Conservation (phyloP, 1,284 basidiomycete species). For the Tetrapyrgos nigripes region DNA sequence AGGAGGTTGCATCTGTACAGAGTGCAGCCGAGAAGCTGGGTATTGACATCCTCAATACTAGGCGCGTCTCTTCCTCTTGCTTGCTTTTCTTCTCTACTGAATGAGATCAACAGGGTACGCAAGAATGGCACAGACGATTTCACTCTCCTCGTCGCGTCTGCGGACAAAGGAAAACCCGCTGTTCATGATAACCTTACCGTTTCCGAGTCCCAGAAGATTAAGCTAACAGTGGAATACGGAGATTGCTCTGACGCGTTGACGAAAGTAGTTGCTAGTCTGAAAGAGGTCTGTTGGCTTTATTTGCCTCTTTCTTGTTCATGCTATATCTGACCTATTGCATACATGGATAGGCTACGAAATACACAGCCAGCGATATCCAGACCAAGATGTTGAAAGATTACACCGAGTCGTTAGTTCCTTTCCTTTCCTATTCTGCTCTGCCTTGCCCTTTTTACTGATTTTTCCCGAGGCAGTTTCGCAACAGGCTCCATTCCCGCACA, state of each 20-base stretch:
- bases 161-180: constrained; percentile 43
- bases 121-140: constrained; percentile 69
- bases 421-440: neutral
- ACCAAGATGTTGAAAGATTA: constrained; percentile 78
- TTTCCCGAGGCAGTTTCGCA: constrained; percentile 57
- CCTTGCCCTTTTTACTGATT: neutral
- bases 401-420: constrained; percentile 69
- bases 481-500: constrained; percentile 82
- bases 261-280: constrained; percentile 61
- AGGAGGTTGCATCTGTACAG: constrained; percentile 79
- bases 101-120: constrained; percentile 53
- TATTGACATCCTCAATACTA: constrained; percentile 82
- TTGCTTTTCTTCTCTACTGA: neutral
- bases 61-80: constrained; percentile 46
- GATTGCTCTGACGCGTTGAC: constrained; percentile 66
- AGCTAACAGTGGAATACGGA: constrained; percentile 73
- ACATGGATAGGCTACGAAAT: constrained; percentile 65
- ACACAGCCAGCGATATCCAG: constrained; percentile 77
- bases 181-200: constrained; percentile 55
- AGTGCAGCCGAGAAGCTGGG: constrained; percentile 73
- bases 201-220: constrained; percentile 43
- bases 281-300: constrained; percentile 56
- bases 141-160: constrained; percentile 77
- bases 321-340: neutral
- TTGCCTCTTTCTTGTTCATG: neutral